Percentiles rank a stretch among this genome's conserved stretches.
phyloP scores from a whole-genome alignment of 2,329 filamentous ascomycete genomes.

The Phyllosticta capitalensis region DNA sequence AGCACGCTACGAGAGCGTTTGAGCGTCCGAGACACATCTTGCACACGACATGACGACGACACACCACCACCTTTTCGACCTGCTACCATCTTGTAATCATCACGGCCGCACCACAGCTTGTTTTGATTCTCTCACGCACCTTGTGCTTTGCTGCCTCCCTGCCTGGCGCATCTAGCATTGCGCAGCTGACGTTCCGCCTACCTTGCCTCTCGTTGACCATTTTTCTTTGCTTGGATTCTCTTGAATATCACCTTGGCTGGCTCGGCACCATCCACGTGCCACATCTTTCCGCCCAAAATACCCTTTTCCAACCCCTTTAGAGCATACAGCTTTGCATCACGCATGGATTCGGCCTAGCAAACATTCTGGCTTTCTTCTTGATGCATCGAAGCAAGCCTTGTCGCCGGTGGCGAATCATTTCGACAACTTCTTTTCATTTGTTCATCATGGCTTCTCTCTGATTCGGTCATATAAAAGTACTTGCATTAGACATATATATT shows the following conservation, averaged over 20 bases:
- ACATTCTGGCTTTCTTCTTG: no score
- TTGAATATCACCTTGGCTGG: neutral
- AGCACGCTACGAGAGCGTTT: neutral
- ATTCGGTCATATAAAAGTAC: no score
- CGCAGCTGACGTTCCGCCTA: neutral
- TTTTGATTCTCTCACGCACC: neutral
- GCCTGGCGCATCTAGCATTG: neutral
- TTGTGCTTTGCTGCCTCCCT: neutral
- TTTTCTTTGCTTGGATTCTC: neutral
- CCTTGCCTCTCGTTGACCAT: neutral
- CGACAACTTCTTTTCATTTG: no score
- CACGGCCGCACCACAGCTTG: neutral
- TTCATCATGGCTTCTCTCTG: no score
- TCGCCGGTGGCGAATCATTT: no score
- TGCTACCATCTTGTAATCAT: neutral
- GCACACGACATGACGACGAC: neutral
- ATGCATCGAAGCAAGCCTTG: no score
- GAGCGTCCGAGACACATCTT: neutral
- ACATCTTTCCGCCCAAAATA: no score
- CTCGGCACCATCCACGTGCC: no score
- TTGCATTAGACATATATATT: no score
- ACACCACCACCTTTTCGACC: neutral
- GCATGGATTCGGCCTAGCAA: no score
- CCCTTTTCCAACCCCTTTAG: no score
- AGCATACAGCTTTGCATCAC: no score